Base-by-base conservation (phyloP, 164 flowering plant species). In the Pachysandra terminalis region DNA sequence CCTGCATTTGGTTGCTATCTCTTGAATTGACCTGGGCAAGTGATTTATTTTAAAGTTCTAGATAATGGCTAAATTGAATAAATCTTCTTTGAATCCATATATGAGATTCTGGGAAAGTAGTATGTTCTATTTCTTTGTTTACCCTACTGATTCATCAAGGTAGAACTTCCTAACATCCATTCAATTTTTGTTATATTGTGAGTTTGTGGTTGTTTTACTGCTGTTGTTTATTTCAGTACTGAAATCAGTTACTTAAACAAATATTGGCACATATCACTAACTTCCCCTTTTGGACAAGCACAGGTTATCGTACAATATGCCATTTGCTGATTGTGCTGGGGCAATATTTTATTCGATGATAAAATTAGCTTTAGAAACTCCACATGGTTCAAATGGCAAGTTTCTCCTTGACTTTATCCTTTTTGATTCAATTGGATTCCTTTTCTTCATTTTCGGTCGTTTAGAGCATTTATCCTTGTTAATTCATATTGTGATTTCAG, bases 241-340 rank as follows among this genome's bases (percentile, higher is more conserved):
- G 51, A 45, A 15, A 5, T 45, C 51, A 12, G 15, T 45, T 45
- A 1, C 51, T 45, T 45, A 45, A 13, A 10, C 15, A 5, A 45
- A 45, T 45, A 45, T 15, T 45, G 6, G 9, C 4, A 5, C 51
- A 45, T 45, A 45, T 45, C 17, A 10, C 51, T 45, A 45, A 45
- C 51, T 15, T 10, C 14, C 6, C 15, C 10, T 48, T 35, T 21
- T 27, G 35, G 19, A 49, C 25, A 26, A 32, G 19, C 40, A 48
- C 78, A 92, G 99, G 83, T 80, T 95, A 77, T 85, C 99, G 48
- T 92, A 76, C 85, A 90, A 92, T 77, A 75, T 85, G 90, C 37
- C 78, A 60, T 74, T 84, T 64, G 68, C 78, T 22, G 91, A 90
- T 73, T 90, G 97, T 87, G 91, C 94, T 66, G 84, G 96, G 41